phyloP scores from a whole-genome alignment of 192 early-diverging fungal species.

The Backusella parvicylindrica region DNA sequence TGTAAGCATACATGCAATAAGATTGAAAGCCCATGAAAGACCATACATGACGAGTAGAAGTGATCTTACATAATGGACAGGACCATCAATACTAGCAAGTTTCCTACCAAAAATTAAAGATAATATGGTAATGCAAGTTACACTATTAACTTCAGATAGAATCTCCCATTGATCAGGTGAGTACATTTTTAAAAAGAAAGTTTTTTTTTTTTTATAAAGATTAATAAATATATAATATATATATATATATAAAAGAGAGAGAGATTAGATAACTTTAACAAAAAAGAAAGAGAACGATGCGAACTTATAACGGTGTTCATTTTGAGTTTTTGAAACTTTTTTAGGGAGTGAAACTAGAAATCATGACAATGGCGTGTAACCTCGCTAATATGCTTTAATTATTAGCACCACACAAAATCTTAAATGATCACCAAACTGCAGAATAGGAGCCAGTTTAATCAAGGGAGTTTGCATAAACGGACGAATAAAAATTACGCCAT shows the following conservation, averaged over 20 bases:
- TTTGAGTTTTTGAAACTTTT: background rate
- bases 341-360: background rate
- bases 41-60: slow-evolving; percentile 37
- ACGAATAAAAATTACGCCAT: background rate
- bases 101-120: slow-evolving; percentile 46
- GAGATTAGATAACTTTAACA: background rate
- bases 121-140: slow-evolving; percentile 39
- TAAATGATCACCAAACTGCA: background rate
- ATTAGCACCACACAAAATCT: background rate
- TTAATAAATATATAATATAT: too few relatives aligned
- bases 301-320: background rate
- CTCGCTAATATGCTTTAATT: background rate
- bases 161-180: slow-evolving; percentile 35
- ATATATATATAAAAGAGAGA: background rate
- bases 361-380: background rate
- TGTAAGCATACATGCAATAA: slow-evolving; percentile 39
- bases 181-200: slow-evolving; percentile 18
- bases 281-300: background rate
- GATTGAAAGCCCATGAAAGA: slow-evolving; percentile 40
- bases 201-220: background rate
- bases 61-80: slow-evolving; percentile 37
- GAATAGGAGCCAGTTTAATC: background rate
- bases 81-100: slow-evolving; percentile 32
- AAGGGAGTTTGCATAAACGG: background rate
- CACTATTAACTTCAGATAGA: slow-evolving; percentile 35